Percentiles rank a stretch among this genome's conserved stretches.
phyloP scores from a whole-genome alignment of 2,329 filamentous ascomycete species.

The Exutisphaerella laricina region DNA sequence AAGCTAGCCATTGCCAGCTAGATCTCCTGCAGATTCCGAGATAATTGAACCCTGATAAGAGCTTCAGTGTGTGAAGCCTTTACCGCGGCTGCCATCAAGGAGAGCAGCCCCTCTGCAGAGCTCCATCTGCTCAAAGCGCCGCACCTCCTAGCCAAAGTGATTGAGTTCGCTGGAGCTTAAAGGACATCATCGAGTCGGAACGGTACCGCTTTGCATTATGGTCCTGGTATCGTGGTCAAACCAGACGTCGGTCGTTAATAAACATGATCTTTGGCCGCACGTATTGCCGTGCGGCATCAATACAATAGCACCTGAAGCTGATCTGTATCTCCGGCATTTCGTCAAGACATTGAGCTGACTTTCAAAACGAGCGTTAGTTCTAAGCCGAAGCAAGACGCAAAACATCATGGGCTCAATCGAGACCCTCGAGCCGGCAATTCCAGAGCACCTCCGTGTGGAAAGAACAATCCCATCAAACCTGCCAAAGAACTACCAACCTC shows the following conservation, averaged over 20 bases:
- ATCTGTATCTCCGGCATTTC: no score
- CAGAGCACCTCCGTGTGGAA: slow-evolving; percentile 16
- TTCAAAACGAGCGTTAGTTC: no score
- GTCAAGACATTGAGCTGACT: no score
- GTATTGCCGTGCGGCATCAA: no score
- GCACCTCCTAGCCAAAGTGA: neutral
- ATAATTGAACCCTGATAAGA: slow-evolving; percentile 1
- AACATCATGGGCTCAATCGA: slow-evolving; percentile 15
- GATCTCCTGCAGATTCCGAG: no score
- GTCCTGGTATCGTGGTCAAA: no score
- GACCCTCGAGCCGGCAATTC: slow-evolving; percentile 21
- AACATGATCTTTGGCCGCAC: no score
- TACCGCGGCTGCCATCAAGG: neutral
- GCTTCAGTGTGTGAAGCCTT: neutral
- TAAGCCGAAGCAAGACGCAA: no score
- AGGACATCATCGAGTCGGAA: neutral
- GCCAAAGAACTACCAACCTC: slow-evolving; percentile 27
- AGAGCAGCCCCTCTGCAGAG: neutral
- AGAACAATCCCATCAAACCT: slow-evolving; percentile 20
- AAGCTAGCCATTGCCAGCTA: neutral
- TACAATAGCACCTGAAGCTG: no score
- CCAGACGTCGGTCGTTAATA: neutral
- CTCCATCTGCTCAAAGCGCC: neutral
- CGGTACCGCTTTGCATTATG: neutral
- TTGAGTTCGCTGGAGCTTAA: neutral